phyloP scores from a whole-genome alignment of 805 yeast genomes.

The Grigorovia yakushimaensis region DNA sequence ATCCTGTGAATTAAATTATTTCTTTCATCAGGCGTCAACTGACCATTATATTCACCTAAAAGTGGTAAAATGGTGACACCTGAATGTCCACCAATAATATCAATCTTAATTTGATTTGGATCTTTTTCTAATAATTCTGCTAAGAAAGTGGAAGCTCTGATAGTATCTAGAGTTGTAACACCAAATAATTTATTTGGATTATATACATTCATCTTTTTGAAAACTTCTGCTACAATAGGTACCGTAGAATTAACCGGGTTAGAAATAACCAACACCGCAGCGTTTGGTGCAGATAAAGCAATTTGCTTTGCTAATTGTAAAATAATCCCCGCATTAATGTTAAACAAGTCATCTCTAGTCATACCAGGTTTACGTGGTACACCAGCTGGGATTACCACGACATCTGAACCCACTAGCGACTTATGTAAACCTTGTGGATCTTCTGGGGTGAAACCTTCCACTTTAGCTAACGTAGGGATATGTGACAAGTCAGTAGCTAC shows the following conservation, averaged over 20 bases:
- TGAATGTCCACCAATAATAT: constrained; percentile 82
- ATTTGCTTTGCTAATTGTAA: constrained; percentile 78
- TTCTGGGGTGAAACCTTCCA: constrained; percentile 81
- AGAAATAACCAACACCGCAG: constrained; percentile 57
- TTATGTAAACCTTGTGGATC: constrained; percentile 60
- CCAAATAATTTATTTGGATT: constrained; percentile 57
- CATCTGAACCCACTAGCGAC: constrained; percentile 72
- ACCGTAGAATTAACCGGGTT: constrained; percentile 82
- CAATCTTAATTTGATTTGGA: constrained; percentile 51
- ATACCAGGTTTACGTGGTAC: constrained; percentile 98
- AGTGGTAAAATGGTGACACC: constrained; percentile 79
- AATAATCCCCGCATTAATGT: constrained; percentile 92
- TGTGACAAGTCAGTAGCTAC: constrained; percentile 95
- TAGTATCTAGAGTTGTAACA: constrained; percentile 72
- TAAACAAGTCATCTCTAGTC: constrained; percentile 96
- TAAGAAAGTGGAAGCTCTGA: constrained; percentile 65
- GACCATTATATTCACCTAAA: constrained; percentile 58
- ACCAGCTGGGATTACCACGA: constrained; percentile 93
- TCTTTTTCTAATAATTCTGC: constrained; percentile 30
- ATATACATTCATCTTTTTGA: constrained; percentile 1
- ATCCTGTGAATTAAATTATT: constrained; percentile 71
- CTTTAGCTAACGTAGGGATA: constrained; percentile 84
- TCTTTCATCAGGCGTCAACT: constrained; percentile 47
- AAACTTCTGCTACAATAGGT: constrained; percentile 63
- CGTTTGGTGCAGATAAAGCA: constrained; percentile 59